phyloP scores from a whole-genome alignment of 148 eudicot genomes.

The Vaccinium darrowii region DNA sequence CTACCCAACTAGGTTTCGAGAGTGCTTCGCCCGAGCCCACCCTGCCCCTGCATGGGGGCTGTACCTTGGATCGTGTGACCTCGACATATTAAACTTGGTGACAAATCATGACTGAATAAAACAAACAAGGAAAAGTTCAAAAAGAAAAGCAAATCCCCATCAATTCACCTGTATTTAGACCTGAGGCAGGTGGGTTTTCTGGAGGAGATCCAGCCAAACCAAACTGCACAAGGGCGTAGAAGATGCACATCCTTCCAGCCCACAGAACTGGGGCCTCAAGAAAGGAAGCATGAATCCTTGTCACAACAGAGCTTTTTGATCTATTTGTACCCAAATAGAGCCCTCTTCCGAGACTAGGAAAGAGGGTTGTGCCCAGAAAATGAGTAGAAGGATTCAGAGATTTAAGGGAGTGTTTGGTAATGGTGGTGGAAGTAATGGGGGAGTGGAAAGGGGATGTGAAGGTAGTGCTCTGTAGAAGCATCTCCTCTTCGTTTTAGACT shows the following conservation, averaged over 20 bases:
- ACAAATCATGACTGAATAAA: not conserved
- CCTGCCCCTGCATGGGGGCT: too few relatives aligned
- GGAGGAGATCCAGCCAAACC: constrained; percentile 90
- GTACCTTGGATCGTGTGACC: not conserved
- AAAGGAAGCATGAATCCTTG: constrained; percentile 43
- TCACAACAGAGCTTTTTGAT: constrained; percentile 2
- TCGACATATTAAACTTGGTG: not conserved
- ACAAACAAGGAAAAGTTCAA: not conserved
- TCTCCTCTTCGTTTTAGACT: not conserved
- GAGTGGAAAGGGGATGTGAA: constrained; percentile 16
- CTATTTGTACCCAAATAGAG: constrained; percentile 12
- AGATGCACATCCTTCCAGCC: constrained; percentile 85
- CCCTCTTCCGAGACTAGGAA: constrained; percentile 30
- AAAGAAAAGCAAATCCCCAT: not conserved
- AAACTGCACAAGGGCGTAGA: constrained; percentile 82
- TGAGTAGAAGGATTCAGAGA: constrained; percentile 17
- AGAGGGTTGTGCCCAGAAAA: constrained; percentile 37
- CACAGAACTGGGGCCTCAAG: constrained; percentile 73
- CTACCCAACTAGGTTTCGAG: not conserved
- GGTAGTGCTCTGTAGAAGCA: constrained; percentile 35
- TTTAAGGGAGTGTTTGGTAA: not conserved
- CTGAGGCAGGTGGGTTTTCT: constrained; percentile 62
- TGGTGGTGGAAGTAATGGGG: not conserved
- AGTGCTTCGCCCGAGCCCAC: not conserved
- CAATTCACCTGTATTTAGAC: not conserved